A percentile compares a stretch with the other conserved stretches of the same genome.
Conservation (phyloP, 176 grass and related monocot genomes). For the Oryza glumipatula region DNA sequence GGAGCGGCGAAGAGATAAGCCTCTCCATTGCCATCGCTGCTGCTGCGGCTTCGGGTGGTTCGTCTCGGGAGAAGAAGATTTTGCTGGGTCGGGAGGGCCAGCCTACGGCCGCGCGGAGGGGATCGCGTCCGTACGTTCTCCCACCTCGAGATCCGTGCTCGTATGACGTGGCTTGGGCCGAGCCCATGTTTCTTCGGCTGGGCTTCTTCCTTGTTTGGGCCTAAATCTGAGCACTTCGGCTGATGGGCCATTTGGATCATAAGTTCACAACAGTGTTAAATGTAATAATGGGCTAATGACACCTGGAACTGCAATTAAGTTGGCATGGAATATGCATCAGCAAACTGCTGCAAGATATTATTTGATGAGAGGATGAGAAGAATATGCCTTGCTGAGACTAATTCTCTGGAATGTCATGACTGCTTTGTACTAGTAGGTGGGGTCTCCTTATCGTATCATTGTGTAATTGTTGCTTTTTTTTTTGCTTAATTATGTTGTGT, state of each 20-base stretch:
- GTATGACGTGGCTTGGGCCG: background rate
- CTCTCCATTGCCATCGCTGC: slow-evolving; percentile 58
- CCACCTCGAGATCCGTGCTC: background rate
- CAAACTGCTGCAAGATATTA: background rate
- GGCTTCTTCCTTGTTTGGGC: background rate
- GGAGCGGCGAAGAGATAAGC: slow-evolving; percentile 77
- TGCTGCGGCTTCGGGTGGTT: background rate
- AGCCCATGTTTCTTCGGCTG: background rate
- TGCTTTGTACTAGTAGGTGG: background rate
- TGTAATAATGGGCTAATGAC: background rate
- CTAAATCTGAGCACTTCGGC: background rate
- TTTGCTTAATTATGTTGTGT: background rate
- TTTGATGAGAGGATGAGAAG: background rate
- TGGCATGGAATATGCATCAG: background rate
- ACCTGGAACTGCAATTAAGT: background rate
- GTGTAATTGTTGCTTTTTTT: background rate
- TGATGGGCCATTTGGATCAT: background rate
- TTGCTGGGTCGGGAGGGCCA: background rate
- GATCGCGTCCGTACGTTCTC: background rate
- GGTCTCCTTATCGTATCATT: background rate
- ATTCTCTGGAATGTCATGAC: background rate
- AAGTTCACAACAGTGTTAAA: background rate
- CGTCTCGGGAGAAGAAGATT: background rate
- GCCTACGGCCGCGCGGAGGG: slow-evolving; percentile 12
- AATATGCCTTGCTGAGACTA: background rate